Evolutionary conservation across 169 alveolate species (phyloP).

Genomic region (Neospora caninum): DNA sequence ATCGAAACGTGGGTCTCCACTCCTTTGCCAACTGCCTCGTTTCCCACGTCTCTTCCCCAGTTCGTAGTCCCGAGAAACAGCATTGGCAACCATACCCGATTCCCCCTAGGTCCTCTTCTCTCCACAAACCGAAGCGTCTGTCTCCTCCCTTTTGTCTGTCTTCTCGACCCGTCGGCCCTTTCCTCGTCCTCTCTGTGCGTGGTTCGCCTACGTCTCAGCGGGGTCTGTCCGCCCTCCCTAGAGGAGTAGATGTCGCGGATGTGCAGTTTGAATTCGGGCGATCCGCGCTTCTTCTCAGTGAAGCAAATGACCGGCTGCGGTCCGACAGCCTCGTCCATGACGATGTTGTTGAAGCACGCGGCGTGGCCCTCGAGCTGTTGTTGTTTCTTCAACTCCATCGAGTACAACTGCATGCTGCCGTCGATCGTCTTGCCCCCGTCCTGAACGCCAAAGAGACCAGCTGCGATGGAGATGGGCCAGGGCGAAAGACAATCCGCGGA

Average conservation of each 20-base stretch:
- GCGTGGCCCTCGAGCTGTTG: slow-evolving; percentile 95
- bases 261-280: slow-evolving; percentile 63
- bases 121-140: background rate
- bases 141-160: background rate
- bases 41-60: no score
- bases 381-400: slow-evolving; percentile 82
- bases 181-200: background rate
- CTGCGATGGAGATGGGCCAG: no score
- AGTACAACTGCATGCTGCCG: slow-evolving; percentile 92
- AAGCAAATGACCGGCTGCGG: slow-evolving; percentile 76
- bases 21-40: no score
- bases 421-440: slow-evolving; percentile 88
- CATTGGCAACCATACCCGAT: no score
- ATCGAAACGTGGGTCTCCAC: no score
- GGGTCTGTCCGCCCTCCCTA: slow-evolving; percentile 66
- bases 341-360: slow-evolving; percentile 91
- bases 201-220: slow-evolving; percentile 25
- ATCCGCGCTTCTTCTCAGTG: slow-evolving; percentile 69
- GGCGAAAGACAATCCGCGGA: no score
- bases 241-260: slow-evolving; percentile 66
- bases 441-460: slow-evolving; percentile 61
- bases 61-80: no score
- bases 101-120: no score
- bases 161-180: no score
- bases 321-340: slow-evolving; percentile 81